phyloP scores from a whole-genome alignment of 345 rosid genomes.

The Eucalyptus cloeziana region DNA sequence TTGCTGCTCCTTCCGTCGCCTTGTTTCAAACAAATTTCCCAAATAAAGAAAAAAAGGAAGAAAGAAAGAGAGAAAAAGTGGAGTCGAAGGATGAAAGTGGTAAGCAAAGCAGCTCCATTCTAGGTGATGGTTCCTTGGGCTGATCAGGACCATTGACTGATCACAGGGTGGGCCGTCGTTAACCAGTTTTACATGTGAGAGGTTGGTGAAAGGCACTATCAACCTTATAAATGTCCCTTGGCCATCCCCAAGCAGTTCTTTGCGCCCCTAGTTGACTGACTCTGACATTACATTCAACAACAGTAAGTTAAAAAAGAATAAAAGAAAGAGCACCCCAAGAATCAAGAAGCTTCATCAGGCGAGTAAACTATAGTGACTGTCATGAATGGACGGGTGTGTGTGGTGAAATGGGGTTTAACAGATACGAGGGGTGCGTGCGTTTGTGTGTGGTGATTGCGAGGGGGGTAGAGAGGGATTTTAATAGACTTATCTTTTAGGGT shows the following conservation, averaged over 20 bases:
- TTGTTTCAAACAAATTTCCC: neutral
- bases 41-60: neutral
- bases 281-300: neutral
- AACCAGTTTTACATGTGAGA: slow-evolving; percentile 23
- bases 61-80: neutral
- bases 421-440: neutral
- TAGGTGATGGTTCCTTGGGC: neutral
- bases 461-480: neutral
- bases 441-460: neutral
- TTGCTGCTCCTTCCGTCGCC: neutral
- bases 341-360: neutral
- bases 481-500: neutral
- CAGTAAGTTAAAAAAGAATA: neutral
- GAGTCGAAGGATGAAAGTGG: neutral
- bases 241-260: neutral
- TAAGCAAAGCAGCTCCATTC: neutral
- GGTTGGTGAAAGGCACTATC: slow-evolving; percentile 41
- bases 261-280: neutral
- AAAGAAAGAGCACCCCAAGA: neutral
- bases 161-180: slow-evolving; percentile 34
- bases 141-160: slow-evolving; percentile 19
- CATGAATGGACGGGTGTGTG: neutral
- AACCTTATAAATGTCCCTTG: slow-evolving; percentile 16
- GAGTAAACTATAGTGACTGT: neutral
- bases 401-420: neutral